Base-by-base conservation (phyloP, 1,284 basidiomycete genomes). In the Anthracocystis setariae region DNA sequence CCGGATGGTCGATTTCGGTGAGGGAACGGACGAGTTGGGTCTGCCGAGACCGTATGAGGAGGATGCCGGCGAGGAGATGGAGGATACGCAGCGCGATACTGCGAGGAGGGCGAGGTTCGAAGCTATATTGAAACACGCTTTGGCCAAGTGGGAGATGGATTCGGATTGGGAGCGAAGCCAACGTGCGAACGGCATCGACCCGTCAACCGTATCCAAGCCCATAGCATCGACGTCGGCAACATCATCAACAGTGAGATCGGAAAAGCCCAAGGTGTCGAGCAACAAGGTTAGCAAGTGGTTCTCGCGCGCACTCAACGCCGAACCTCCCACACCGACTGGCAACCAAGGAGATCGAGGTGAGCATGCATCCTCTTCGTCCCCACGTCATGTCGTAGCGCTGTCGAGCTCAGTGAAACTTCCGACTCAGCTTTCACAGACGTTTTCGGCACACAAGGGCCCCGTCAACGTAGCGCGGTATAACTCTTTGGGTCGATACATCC, bases 401-500 rank as follows among this genome's bases (percentile, higher is more conserved):
- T 63, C 60, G 32, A 69, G 66, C 60, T 53, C 56, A 63, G 51
- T 64, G 21, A 47, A 48, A 40, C 44, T 69, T n/a, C 66, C 66
- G n/a, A 59, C 56, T 17, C 12, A 8, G 20, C 45, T 64, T 23
- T 29, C 35, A 52, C 56, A 64, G 53, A 61, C 53, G 5, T 47
- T 78, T 5, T 23, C 40, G 7, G 66, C 75, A 1, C 82, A 84
- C 67, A 80, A 78, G 33, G 83, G 80, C 9, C 78, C 83, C 0
- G 73, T 81, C 25, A 80, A 84, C 61, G 68, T 78, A 17, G 77
- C 68, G 20, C 72, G 81, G 8, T 83, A 75, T 60, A 83, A 82
- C 69, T 86, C 87, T 0, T 70, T 77, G 1, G 90, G 90, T 47
- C 92, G 91, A 73, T 98, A 98, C 82, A 85, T 94, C 56, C 86